Evolutionary conservation across 257 asterid genomes (phyloP).

Genomic region (Salvia rosmarinus): DNA sequence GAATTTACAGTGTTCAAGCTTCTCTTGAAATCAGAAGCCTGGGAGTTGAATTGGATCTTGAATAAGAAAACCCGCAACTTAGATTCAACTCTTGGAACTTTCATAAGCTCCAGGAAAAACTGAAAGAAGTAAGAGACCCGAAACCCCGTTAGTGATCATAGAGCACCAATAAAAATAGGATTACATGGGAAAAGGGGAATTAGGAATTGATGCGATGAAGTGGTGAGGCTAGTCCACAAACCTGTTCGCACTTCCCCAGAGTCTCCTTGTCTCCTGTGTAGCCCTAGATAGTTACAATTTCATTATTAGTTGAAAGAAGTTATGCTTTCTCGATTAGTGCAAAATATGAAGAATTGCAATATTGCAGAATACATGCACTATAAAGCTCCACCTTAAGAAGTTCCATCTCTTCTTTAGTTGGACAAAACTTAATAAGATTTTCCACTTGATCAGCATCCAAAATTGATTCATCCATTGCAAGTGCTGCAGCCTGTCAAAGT

Average conservation of each 20-base stretch:
- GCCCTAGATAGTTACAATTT: constrained; percentile 50
- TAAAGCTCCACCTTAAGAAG: constrained; percentile 78
- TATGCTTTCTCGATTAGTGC: constrained; percentile 21
- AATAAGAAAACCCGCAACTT: constrained; percentile 92
- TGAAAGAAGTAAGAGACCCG: constrained; percentile 48
- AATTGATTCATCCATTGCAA: constrained; percentile 91
- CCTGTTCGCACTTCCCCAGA: constrained; percentile 99
- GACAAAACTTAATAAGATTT: constrained; percentile 93
- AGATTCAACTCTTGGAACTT: constrained; percentile 98
- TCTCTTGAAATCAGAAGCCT: constrained; percentile 82
- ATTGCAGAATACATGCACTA: constrained; percentile 23
- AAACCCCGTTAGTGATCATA: constrained; percentile 11
- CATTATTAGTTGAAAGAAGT: constrained; percentile 32
- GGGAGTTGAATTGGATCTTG: constrained; percentile 93
- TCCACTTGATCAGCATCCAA: constrained; percentile 99
- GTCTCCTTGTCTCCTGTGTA: constrained; percentile 86
- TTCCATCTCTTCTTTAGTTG: constrained; percentile 99
- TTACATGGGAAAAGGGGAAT: constrained; percentile 9
- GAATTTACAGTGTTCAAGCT: constrained; percentile 82
- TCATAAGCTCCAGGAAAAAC: constrained; percentile 99
- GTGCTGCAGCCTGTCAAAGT: constrained; percentile 85
- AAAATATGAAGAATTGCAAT: constrained; percentile 19
- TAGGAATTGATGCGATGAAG: neutral
- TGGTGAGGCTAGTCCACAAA: constrained; percentile 37
- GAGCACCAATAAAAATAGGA: constrained; percentile 14